A percentile compares a stretch with the other conserved stretches of the same genome.
Conservation (phyloP, 1,284 basidiomycete genomes). For the Takashimella koratensis region DNA sequence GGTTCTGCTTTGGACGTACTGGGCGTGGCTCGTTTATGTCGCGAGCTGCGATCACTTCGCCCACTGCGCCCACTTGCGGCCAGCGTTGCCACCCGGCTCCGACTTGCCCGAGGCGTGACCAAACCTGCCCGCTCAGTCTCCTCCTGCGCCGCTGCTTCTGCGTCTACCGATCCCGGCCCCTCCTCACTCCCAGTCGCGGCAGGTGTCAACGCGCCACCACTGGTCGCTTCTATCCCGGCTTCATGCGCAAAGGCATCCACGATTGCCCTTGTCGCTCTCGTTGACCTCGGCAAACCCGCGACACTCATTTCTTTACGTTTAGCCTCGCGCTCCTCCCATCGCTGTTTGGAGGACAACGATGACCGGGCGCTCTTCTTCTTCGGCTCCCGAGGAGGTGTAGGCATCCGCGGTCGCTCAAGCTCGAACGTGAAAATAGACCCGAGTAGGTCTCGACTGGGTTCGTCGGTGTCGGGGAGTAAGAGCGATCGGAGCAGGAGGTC, state of each 20-base stretch:
- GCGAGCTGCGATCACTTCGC: no score
- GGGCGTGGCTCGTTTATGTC: no score
- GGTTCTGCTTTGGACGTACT: neutral
- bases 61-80: neutral
- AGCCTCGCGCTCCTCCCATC: constrained; percentile 27
- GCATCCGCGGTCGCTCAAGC: constrained; percentile 60
- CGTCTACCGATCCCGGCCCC: no score
- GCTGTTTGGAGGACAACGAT: neutral
- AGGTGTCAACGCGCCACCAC: no score
- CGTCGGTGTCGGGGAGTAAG: constrained; percentile 15
- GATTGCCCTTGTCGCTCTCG: constrained; percentile 17
- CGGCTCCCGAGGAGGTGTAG: constrained; percentile 44
- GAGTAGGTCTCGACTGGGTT: constrained; percentile 56
- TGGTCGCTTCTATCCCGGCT: constrained; percentile 14
- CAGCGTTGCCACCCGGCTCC: neutral
- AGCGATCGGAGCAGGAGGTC: constrained; percentile 44
- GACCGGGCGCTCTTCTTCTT: neutral
- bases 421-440: constrained; percentile 65
- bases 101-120: no score
- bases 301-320: neutral
- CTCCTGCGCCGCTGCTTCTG: no score
- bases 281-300: constrained; percentile 8
- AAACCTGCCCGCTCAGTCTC: no score
- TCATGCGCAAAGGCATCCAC: constrained; percentile 26
- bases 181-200: no score